Conservation (phyloP, 371 early-diverging fungal genomes). For the Cokeromyces recurvatus region DNA sequence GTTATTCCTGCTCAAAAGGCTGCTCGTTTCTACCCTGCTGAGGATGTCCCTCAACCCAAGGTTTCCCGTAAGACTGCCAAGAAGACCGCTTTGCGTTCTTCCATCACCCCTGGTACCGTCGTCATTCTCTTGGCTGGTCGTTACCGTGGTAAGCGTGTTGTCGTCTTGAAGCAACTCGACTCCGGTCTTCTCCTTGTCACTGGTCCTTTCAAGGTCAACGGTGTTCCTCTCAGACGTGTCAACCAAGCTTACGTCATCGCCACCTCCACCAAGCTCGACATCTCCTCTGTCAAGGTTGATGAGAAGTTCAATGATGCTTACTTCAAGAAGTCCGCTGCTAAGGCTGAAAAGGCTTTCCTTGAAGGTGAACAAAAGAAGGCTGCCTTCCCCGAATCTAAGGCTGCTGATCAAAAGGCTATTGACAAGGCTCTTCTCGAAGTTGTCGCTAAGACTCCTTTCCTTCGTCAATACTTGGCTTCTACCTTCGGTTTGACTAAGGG, state of each 20-base stretch:
- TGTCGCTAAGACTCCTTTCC: constrained; percentile 78
- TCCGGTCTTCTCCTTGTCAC: constrained; percentile 93
- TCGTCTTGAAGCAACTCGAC: constrained; percentile 93
- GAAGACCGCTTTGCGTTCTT: constrained; percentile 69
- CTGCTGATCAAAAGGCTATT: constrained; percentile 80
- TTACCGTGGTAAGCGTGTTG: constrained; percentile 97
- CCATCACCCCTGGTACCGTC: constrained; percentile 96
- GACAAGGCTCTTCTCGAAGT: constrained; percentile 78
- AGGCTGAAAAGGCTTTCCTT: constrained; percentile 85
- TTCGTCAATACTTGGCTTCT: constrained; percentile 81
- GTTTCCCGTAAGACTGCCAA: constrained; percentile 75
- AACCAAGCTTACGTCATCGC: constrained; percentile 98
- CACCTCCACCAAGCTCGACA: constrained; percentile 94
- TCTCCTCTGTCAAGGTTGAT: constrained; percentile 66
- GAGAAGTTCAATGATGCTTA: constrained; percentile 87
- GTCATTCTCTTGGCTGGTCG: constrained; percentile 94
- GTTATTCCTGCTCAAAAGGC: constrained; percentile 68
- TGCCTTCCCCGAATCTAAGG: constrained; percentile 59
- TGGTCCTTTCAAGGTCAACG: constrained; percentile 97
- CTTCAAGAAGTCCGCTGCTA: constrained; percentile 70
- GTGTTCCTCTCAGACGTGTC: constrained; percentile 95
- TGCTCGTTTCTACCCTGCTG: constrained; percentile 81
- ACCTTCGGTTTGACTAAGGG: constrained; percentile 91
- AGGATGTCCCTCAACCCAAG: constrained; percentile 76
- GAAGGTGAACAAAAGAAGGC: constrained; percentile 69